phyloP scores from a whole-genome alignment of 352 stramenopile genomes.

The Pythium sukuiense region DNA sequence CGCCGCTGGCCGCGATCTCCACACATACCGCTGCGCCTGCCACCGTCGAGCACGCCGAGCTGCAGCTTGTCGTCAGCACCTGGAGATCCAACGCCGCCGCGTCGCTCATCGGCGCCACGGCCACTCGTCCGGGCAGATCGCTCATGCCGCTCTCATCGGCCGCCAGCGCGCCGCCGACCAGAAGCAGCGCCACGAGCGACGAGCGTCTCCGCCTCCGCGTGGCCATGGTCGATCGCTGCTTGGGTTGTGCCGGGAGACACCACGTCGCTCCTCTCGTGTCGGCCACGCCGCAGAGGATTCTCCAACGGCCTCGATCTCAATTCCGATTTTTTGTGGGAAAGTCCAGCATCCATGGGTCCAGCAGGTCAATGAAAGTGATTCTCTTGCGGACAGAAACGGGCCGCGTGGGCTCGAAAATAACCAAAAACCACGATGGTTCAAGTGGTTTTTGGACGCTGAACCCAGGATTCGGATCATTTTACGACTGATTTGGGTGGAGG shows the following conservation, averaged over 20 bases:
- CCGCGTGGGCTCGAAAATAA: background rate
- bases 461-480: background rate
- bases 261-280: background rate
- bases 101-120: background rate
- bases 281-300: background rate
- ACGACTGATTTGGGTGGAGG: background rate
- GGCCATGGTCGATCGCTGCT: background rate
- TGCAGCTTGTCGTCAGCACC: slow-evolving; percentile 15
- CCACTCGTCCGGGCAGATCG: background rate
- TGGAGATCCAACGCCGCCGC: background rate
- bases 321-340: background rate
- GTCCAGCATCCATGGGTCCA: background rate
- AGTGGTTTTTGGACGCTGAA: background rate
- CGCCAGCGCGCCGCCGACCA: background rate
- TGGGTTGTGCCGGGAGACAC: background rate
- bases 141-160: background rate
- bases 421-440: background rate
- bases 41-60: slow-evolving; percentile 9
- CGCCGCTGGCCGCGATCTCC: background rate
- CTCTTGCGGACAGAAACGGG: background rate
- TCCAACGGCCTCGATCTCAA: too few relatives aligned
- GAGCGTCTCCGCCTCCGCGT: background rate
- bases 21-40: slow-evolving; percentile 14
- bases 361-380: background rate
- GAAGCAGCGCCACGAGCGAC: background rate